Conservation (phyloP, 2,329 filamentous ascomycete species). For the Incumbomyces delicatus region DNA sequence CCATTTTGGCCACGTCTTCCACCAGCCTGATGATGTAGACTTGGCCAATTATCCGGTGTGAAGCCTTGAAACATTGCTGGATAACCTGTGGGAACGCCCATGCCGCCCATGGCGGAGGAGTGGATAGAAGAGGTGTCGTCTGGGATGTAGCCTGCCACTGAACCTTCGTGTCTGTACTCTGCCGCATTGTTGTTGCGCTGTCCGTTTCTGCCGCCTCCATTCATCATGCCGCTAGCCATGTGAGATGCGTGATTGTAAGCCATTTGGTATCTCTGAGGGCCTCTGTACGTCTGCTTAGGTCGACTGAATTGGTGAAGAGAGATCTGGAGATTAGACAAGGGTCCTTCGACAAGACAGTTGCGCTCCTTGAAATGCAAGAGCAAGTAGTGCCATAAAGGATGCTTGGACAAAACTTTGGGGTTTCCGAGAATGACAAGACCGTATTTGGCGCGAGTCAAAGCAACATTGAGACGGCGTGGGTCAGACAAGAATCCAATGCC, state of each 20-base stretch:
- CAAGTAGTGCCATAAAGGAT: slow-evolving; percentile 94
- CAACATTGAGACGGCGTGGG: slow-evolving; percentile 92
- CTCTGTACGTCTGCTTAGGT: slow-evolving; percentile 84
- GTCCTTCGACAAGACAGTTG: slow-evolving; percentile 91
- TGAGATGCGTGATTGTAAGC: slow-evolving; percentile 59
- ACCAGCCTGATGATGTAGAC: slow-evolving; percentile 54
- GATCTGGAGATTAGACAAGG: slow-evolving; percentile 88
- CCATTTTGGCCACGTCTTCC: slow-evolving; percentile 49
- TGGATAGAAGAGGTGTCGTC: slow-evolving; percentile 96
- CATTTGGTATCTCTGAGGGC: slow-evolving; percentile 77
- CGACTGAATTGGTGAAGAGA: slow-evolving; percentile 90
- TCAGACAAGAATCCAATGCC: slow-evolving; percentile 98
- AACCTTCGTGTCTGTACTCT: slow-evolving; percentile 40
- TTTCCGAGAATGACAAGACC: slow-evolving; percentile 95
- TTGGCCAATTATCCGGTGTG: slow-evolving; percentile 76
- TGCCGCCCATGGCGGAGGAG: slow-evolving; percentile 78
- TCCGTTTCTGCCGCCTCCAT: slow-evolving; percentile 37
- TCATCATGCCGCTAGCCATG: slow-evolving; percentile 45
- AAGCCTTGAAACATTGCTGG: slow-evolving; percentile 95
- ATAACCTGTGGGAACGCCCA: slow-evolving; percentile 71
- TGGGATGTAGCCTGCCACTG: slow-evolving; percentile 88
- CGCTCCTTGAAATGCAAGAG: slow-evolving; percentile 93
- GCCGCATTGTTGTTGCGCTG: slow-evolving; percentile 49
- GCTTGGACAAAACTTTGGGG: slow-evolving; percentile 93
- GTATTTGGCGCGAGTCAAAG: slow-evolving; percentile 91